Percentiles rank a stretch among this genome's conserved stretches.
Conservation (phyloP, 2,329 filamentous ascomycete species). For the Trichoderma endophyticum region DNA sequence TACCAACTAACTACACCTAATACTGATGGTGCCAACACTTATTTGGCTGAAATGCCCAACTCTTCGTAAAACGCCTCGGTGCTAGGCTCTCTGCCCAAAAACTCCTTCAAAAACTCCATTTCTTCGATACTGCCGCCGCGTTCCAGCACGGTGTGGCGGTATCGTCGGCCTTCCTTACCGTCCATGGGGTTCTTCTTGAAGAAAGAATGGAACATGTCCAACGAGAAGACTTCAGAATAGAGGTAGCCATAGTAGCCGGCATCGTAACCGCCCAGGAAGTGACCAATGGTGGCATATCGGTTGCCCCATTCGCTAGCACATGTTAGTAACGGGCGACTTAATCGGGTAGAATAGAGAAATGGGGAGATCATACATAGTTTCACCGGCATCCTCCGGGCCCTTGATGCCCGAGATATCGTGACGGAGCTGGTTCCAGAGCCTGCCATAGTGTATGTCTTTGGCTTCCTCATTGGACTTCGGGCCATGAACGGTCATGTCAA, state of each 20-base stretch:
- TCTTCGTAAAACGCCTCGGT: conserved; percentile 79
- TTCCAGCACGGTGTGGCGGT: conserved; percentile 75
- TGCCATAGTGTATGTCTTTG: conserved; percentile 61
- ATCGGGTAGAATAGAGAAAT: neutral
- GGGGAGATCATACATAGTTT: conserved; percentile 42
- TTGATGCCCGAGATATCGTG: conserved; percentile 69
- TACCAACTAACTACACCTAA: neutral
- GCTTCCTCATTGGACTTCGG: conserved; percentile 66
- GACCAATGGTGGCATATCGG: conserved; percentile 76
- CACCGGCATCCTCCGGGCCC: conserved; percentile 65
- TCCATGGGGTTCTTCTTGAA: conserved; percentile 81
- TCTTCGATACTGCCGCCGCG: conserved; percentile 76
- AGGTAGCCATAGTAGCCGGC: conserved; percentile 78
- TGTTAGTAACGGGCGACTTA: conserved; percentile 27
- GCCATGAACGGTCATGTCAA: conserved; percentile 78
- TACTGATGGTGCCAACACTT: neutral
- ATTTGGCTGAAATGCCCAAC: conserved; percentile 48
- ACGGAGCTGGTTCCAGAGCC: conserved; percentile 69
- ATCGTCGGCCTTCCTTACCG: conserved; percentile 66
- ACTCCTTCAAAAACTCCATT: conserved; percentile 75
- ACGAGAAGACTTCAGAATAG: conserved; percentile 74
- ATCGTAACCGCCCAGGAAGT: conserved; percentile 81
- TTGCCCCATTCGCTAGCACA: conserved; percentile 63
- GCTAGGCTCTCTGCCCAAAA: conserved; percentile 72
- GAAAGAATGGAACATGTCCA: conserved; percentile 81